Conservation (phyloP, 108 stramenopile species). For the Pseudonitzschia delicatissima region DNA sequence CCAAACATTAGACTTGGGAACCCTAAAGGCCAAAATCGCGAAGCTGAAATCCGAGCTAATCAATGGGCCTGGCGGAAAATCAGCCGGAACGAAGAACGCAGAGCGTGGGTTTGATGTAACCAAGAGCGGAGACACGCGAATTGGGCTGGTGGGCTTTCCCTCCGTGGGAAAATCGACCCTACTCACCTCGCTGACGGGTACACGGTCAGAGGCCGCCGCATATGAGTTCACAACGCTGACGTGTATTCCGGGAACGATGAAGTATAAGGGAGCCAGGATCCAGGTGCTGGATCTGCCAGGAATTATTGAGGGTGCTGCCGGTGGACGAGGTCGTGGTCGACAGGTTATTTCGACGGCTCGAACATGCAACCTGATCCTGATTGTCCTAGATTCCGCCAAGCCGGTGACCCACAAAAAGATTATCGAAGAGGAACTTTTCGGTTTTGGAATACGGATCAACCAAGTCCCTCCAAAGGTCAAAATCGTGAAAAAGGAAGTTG, state of each 20-base stretch:
- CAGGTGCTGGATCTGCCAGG: constrained; percentile 99
- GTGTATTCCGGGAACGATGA: constrained; percentile 98
- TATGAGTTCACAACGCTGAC: constrained; percentile 99
- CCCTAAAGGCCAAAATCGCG: constrained; percentile 98
- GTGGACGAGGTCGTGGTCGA: constrained; percentile 96
- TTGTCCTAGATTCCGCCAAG: constrained; percentile 93
- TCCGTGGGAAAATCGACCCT: constrained; percentile 97
- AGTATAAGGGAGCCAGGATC: constrained; percentile 96
- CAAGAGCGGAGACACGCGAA: constrained; percentile 94
- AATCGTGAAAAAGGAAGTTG: constrained; percentile 89
- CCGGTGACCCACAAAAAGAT: constrained; percentile 97
- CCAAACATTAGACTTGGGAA: constrained; percentile 77
- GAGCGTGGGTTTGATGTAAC: constrained; percentile 97
- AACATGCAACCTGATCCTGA: constrained; percentile 95
- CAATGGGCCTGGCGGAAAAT: constrained; percentile 81
- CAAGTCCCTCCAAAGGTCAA: constrained; percentile 93
- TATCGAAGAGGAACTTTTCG: constrained; percentile 94
- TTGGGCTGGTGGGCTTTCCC: constrained; percentile 98
- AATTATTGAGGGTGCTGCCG: constrained; percentile 98
- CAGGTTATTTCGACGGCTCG: constrained; percentile 95
- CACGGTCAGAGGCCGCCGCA: constrained; percentile 89
- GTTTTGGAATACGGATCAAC: constrained; percentile 98
- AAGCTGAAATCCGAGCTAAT: constrained; percentile 88
- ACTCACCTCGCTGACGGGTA: constrained; percentile 93
- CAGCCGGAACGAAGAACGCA: constrained; percentile 90